Base-by-base conservation (phyloP, 352 stramenopile species). In the Thalassiosira gravida region DNA sequence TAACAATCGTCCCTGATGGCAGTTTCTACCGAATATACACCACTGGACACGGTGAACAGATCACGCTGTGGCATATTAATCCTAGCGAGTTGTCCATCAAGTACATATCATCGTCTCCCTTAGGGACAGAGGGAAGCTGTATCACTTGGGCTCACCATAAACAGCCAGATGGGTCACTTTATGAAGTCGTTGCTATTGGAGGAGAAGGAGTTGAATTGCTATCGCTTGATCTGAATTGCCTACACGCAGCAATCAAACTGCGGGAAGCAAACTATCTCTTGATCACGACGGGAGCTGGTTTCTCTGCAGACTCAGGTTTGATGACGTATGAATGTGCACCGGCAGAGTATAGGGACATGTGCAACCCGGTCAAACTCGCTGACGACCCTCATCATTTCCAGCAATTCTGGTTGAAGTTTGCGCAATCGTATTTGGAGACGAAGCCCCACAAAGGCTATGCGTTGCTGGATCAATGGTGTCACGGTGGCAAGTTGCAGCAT, bases 201-300 rank as follows among this genome's bases (percentile, higher is more conserved):
- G 80, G 80, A 6, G 67, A 75, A 52, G 80, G 80, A 25, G 67
- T 80, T 7, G 80, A 81, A 68, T 9, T 87, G 22, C 25, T 56
- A 47, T 83, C 68, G 2, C 35, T 83, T 29, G 49, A 79, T 35
- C 20, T 58, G 3, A 53, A 63, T 29, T 70, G 67, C 25, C n/a
- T 71, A 14, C 14, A 20, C 6, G 75, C 74, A 35, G 62, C 67
- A 37, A 32, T 24, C 14, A 46, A 30, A 58, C 50, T 83, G 18
- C 44, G 27, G 29, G 35, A 71, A 7, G 67, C 61, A 57, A 78
- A 83, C 35, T 72, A 67, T 63, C 50, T 83, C 16, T 59, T 83
- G 1, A 80, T 83, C 27, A 80, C 75, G 27, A 42, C 59, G 29
- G 75, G 75, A 27, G 68, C 75, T 22, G 75, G 75, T 32, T 73